A percentile compares a stretch with the other conserved stretches of the same genome.
Evolutionary conservation across 2,329 filamentous ascomycete genomes (phyloP).

Genomic region (Reticulascus tulasneorum): DNA sequence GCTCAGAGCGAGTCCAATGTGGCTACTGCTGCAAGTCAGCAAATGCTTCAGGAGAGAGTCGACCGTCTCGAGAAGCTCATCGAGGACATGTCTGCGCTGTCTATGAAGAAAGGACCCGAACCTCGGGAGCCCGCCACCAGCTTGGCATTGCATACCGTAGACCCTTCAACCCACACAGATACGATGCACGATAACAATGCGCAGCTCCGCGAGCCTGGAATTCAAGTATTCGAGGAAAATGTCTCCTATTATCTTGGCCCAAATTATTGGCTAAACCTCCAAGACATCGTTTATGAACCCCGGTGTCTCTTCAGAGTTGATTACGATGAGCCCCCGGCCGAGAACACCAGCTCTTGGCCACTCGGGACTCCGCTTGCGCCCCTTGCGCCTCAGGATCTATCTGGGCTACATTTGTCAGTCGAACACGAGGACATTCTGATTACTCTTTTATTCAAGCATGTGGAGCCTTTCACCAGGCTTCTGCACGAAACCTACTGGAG

Average conservation of each 20-base stretch:
- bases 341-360: constrained; percentile 7
- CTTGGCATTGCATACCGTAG: too few relatives aligned
- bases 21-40: constrained; percentile 5
- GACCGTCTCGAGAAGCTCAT: constrained; percentile 8
- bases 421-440: constrained; percentile 10
- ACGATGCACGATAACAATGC: constrained; percentile 4
- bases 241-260: constrained; percentile 13
- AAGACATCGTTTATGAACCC: constrained; percentile 11
- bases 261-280: constrained; percentile 12
- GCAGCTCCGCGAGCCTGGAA: constrained; percentile 7
- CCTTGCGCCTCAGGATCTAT: not conserved
- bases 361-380: constrained; percentile 4
- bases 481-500: constrained; percentile 8
- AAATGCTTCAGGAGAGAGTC: constrained; percentile 9
- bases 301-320: constrained; percentile 10
- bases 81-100: constrained; percentile 8
- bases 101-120: not conserved
- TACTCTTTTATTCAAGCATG: constrained; percentile 7
- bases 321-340: constrained; percentile 2
- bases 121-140: constrained; percentile 1
- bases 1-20: constrained; percentile 2
- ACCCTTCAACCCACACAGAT: too few relatives aligned
- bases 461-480: constrained; percentile 10
- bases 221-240: constrained; percentile 11
- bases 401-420: constrained; percentile 6